Conservation (phyloP, 306 rosid species). For the Biancaea sappan region DNA sequence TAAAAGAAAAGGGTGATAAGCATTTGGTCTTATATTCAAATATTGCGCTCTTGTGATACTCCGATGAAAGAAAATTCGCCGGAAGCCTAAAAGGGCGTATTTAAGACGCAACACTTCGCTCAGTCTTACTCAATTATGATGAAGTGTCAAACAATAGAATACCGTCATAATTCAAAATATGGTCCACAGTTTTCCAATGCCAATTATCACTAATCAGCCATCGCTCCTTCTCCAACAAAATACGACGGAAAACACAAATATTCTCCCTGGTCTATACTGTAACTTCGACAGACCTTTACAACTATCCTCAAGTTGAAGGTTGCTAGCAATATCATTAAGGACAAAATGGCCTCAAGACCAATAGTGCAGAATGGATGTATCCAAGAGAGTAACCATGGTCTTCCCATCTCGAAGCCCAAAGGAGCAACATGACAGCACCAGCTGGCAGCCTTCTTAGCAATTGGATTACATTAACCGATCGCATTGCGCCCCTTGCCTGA, state of each 20-base stretch:
- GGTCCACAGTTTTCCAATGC: not conserved
- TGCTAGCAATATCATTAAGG: conserved; percentile 31
- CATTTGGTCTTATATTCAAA: conserved; percentile 44
- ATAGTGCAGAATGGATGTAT: not conserved
- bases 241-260: not conserved
- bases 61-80: not conserved
- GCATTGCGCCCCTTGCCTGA: conserved; percentile 19
- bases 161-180: not conserved
- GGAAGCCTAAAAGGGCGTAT: not conserved
- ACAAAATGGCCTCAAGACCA: not conserved
- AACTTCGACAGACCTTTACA: not conserved
- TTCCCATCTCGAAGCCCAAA: conserved; percentile 28
- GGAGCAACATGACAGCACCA: conserved; percentile 25
- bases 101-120: not conserved
- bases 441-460: conserved; percentile 29
- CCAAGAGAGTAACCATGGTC: conserved; percentile 4
- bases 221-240: not conserved
- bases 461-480: conserved; percentile 17
- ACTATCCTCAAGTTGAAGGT: conserved; percentile 13
- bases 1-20: no score
- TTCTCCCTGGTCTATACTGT: not conserved
- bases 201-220: conserved; percentile 27
- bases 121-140: no score
- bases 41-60: no score
- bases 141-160: not conserved